phyloP scores from a whole-genome alignment of 2,329 filamentous ascomycete genomes.

The Penicillium sp. region DNA sequence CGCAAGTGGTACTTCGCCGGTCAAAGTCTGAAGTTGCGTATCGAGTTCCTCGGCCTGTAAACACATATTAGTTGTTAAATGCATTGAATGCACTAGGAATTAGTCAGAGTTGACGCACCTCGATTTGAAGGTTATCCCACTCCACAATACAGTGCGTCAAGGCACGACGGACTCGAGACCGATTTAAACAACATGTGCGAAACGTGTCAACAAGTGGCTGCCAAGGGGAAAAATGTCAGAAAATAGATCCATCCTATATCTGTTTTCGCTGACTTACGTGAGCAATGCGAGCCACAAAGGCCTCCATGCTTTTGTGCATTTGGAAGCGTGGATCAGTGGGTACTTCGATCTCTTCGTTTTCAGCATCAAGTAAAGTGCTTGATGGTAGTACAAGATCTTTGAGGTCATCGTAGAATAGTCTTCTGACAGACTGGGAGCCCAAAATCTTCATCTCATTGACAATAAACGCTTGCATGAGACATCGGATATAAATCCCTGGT shows the following conservation, averaged over 20 bases:
- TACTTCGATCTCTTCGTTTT: slow-evolving; percentile 72
- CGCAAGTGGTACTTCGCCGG: slow-evolving; percentile 59
- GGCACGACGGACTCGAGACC: slow-evolving; percentile 83
- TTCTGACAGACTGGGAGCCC: slow-evolving; percentile 63
- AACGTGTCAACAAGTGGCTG: slow-evolving; percentile 79
- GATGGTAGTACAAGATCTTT: slow-evolving; percentile 69
- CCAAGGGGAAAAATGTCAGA: background rate
- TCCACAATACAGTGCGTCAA: slow-evolving; percentile 77
- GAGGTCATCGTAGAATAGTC: slow-evolving; percentile 80
- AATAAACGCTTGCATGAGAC: slow-evolving; percentile 71
- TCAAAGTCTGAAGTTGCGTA: slow-evolving; percentile 58
- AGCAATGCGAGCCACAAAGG: slow-evolving; percentile 53
- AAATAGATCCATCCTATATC: background rate
- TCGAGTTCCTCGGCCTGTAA: slow-evolving; percentile 64
- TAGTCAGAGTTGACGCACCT: slow-evolving; percentile 48
- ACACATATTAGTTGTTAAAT: background rate
- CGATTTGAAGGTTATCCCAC: slow-evolving; percentile 78
- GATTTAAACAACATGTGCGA: slow-evolving; percentile 81
- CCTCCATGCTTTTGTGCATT: slow-evolving; percentile 70
- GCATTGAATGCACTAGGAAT: background rate
- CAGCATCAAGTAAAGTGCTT: slow-evolving; percentile 65
- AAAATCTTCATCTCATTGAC: slow-evolving; percentile 69
- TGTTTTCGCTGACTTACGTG: slow-evolving; percentile 32
- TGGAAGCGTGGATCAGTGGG: slow-evolving; percentile 69
- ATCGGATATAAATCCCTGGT: slow-evolving; percentile 77